Evolutionary conservation across 768 basidiomycete species (phyloP).

Genomic region (Russula foetens): DNA sequence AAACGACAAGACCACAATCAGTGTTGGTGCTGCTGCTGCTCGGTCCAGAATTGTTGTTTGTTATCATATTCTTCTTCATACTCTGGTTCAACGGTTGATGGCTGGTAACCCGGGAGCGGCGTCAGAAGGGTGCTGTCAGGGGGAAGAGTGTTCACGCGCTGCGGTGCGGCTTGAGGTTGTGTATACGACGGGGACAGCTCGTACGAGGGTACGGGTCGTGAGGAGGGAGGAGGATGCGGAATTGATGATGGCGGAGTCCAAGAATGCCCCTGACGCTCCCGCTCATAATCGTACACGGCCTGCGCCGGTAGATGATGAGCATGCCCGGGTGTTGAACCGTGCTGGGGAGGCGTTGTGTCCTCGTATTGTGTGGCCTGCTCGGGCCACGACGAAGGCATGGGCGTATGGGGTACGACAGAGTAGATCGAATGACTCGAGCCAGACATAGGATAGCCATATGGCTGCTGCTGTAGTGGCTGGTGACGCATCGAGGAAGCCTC

Average conservation of each 20-base stretch:
- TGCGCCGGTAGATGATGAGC: slow-evolving; percentile 6
- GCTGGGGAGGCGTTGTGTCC: slow-evolving; percentile 3
- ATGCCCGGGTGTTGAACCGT: background rate
- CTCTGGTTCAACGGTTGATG: slow-evolving; percentile 26
- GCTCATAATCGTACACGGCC: slow-evolving; percentile 7
- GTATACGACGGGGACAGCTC: slow-evolving; percentile 11
- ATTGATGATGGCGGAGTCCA: slow-evolving; percentile 13
- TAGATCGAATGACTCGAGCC: slow-evolving; percentile 7
- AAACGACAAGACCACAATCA: background rate
- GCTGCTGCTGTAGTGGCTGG: slow-evolving; percentile 2
- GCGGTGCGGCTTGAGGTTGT: slow-evolving; percentile 11
- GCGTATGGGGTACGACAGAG: background rate
- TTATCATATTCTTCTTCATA: slow-evolving; percentile 17
- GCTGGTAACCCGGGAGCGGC: slow-evolving; percentile 54
- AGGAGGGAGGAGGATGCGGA: background rate
- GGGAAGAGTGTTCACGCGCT: slow-evolving; percentile 33
- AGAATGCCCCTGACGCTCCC: slow-evolving; percentile 11
- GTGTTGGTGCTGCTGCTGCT: slow-evolving; percentile 14
- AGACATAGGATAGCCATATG: slow-evolving; percentile 6
- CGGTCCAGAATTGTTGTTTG: slow-evolving; percentile 14
- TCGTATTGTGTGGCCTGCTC: slow-evolving; percentile 13
- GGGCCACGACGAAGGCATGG: slow-evolving; percentile 10
- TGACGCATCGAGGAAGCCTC: slow-evolving; percentile 5
- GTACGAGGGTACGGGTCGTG: background rate
- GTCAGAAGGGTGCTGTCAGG: slow-evolving; percentile 63